Evolutionary conservation across 352 stramenopile genomes (phyloP).

Genomic region (Pythium plurisporium): DNA sequence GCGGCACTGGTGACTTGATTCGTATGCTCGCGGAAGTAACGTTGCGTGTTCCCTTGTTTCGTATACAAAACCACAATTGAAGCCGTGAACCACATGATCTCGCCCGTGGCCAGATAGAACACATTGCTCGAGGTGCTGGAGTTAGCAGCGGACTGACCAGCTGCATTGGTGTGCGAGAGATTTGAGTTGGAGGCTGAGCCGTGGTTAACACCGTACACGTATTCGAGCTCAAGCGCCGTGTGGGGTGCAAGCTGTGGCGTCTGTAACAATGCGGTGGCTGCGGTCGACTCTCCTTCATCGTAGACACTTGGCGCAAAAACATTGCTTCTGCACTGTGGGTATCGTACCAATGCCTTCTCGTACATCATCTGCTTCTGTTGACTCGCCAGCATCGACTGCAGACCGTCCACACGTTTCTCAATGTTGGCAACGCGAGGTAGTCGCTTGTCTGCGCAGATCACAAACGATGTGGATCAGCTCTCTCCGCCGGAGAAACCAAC

Average conservation of each 20-base stretch:
- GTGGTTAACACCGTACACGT: slow-evolving; percentile 56
- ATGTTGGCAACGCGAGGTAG: slow-evolving; percentile 68
- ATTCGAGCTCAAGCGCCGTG: slow-evolving; percentile 49
- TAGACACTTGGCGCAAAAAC: slow-evolving; percentile 56
- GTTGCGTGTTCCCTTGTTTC: slow-evolving; percentile 42
- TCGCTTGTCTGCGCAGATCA: slow-evolving; percentile 45
- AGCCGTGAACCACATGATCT: slow-evolving; percentile 63
- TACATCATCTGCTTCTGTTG: slow-evolving; percentile 67
- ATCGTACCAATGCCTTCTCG: slow-evolving; percentile 51
- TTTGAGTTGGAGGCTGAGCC: slow-evolving; percentile 18
- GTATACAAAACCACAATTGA: slow-evolving; percentile 57
- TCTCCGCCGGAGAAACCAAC: background rate
- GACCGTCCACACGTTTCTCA: slow-evolving; percentile 45
- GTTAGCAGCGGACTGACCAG: slow-evolving; percentile 14
- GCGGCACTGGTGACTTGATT: slow-evolving; percentile 50
- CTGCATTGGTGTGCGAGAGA: slow-evolving; percentile 18
- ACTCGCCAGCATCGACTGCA: slow-evolving; percentile 34
- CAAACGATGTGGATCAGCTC: background rate
- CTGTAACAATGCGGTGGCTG: background rate
- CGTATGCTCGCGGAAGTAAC: slow-evolving; percentile 58
- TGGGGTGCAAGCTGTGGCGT: slow-evolving; percentile 22
- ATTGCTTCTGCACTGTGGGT: slow-evolving; percentile 65
- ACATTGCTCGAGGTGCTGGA: slow-evolving; percentile 39
- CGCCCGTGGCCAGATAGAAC: slow-evolving; percentile 51
- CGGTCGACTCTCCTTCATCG: slow-evolving; percentile 20